These are phyloP conservation scores for Hibiscus tridactylites DNA, from an alignment of 345 rosid genomes.

Conservation along the genomic window DNA sequence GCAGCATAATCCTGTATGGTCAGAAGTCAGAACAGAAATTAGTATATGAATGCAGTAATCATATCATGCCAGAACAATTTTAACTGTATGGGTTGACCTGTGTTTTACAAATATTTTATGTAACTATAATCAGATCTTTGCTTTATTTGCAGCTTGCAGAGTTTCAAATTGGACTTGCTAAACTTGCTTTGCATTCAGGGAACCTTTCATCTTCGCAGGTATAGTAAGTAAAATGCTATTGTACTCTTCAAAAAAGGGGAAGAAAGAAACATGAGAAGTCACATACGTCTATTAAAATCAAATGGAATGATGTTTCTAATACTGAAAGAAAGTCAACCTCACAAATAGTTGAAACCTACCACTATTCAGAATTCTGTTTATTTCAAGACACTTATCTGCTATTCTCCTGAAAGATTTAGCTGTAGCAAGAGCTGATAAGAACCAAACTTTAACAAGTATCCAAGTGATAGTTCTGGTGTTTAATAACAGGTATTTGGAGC, in stretches of 20 bases:
- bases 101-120: neutral
- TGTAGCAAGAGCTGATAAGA: neutral
- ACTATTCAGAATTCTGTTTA: neutral
- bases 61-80: slow-evolving; percentile 5
- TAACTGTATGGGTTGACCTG: neutral
- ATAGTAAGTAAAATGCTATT: slow-evolving; percentile 8
- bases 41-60: neutral
- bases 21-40: neutral
- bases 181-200: slow-evolving; percentile 65
- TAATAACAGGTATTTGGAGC: slow-evolving; percentile 72
- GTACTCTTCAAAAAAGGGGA: neutral
- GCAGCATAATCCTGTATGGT: neutral
- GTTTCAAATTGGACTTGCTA: slow-evolving; percentile 86
- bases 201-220: slow-evolving; percentile 80
- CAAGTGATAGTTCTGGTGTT: slow-evolving; percentile 11
- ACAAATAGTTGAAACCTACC: neutral
- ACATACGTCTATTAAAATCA: neutral
- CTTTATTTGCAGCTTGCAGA: slow-evolving; percentile 69
- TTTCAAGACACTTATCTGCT: neutral
- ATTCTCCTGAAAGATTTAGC: neutral
- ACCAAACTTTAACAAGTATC: neutral
- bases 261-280: neutral
- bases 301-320: neutral
- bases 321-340: neutral
- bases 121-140: slow-evolving; percentile 9